phyloP scores from a whole-genome alignment of 352 stramenopile species.

The Phytophthora sp. region DNA sequence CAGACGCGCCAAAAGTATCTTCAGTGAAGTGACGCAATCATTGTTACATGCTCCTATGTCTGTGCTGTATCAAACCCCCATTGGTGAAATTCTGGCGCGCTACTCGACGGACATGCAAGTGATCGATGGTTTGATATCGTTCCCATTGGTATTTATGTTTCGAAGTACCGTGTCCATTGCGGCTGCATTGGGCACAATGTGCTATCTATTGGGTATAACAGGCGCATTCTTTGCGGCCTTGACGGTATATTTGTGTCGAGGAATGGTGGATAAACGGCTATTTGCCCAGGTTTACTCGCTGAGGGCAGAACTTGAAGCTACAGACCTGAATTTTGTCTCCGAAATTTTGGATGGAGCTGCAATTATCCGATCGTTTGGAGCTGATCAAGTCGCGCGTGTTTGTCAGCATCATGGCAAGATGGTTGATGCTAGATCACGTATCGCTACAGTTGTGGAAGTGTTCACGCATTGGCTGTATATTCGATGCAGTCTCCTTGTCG shows the following conservation, averaged over 20 bases:
- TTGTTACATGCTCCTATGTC: slow-evolving; percentile 43
- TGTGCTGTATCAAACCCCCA: slow-evolving; percentile 47
- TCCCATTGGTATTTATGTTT: slow-evolving; percentile 38
- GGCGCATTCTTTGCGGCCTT: slow-evolving; percentile 31
- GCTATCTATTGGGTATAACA: slow-evolving; percentile 39
- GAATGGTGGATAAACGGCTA: slow-evolving; percentile 42
- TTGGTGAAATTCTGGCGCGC: slow-evolving; percentile 43
- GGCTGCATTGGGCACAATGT: slow-evolving; percentile 37
- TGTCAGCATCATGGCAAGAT: slow-evolving; percentile 39
- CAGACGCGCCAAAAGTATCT: slow-evolving; percentile 30
- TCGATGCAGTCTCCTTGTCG: slow-evolving; percentile 40
- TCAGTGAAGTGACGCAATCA: slow-evolving; percentile 37
- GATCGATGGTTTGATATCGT: slow-evolving; percentile 39
- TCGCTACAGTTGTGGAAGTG: slow-evolving; percentile 37
- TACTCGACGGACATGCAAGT: slow-evolving; percentile 48
- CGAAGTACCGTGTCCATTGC: slow-evolving; percentile 38
- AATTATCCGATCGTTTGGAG: slow-evolving; percentile 48
- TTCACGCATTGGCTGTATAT: slow-evolving; percentile 47
- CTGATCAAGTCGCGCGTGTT: slow-evolving; percentile 35
- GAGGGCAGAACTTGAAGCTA: slow-evolving; percentile 32
- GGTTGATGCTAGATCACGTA: slow-evolving; percentile 40
- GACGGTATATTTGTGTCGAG: slow-evolving; percentile 35
- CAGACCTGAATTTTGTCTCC: slow-evolving; percentile 45
- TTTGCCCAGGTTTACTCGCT: slow-evolving; percentile 47
- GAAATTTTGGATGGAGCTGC: slow-evolving; percentile 47